Evolutionary conservation across 2,329 filamentous ascomycete genomes (phyloP).

Genomic region (Diaporthe vaccinii): DNA sequence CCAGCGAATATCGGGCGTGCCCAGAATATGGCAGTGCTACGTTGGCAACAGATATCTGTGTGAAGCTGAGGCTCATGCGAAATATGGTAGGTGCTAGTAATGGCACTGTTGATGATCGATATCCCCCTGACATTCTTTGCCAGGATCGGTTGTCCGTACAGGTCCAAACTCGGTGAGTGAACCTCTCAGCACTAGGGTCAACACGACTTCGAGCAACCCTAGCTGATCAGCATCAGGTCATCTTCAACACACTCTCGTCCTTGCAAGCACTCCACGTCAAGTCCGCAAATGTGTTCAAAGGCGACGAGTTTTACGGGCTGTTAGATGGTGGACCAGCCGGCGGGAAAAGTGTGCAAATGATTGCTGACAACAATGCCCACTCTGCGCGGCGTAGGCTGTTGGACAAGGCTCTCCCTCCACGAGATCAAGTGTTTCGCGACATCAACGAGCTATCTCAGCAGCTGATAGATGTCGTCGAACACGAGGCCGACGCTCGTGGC

Average conservation of each 20-base stretch:
- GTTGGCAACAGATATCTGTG: constrained; percentile 1
- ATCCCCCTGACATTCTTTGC: neutral
- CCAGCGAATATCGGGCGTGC: neutral
- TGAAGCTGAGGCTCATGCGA: constrained; percentile 1
- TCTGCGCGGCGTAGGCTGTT: constrained; percentile 10
- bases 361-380: constrained; percentile 6
- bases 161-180: neutral
- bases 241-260: constrained; percentile 22
- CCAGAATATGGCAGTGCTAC: constrained; percentile 25
- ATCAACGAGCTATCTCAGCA: neutral
- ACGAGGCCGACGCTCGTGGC: neutral
- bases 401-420: constrained; percentile 1
- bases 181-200: neutral
- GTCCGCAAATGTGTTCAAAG: constrained; percentile 10
- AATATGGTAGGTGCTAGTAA: neutral
- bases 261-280: constrained; percentile 7
- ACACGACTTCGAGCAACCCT: too few relatives aligned
- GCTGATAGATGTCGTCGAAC: neutral
- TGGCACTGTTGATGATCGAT: accelerated
- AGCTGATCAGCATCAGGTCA: neutral
- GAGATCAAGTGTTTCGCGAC: constrained; percentile 12
- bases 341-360: constrained; percentile 20
- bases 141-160: constrained; percentile 6
- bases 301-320: constrained; percentile 9
- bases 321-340: neutral